Evolutionary conservation across 257 asterid genomes (phyloP).

Genomic region (Nicotiana tabacum): DNA sequence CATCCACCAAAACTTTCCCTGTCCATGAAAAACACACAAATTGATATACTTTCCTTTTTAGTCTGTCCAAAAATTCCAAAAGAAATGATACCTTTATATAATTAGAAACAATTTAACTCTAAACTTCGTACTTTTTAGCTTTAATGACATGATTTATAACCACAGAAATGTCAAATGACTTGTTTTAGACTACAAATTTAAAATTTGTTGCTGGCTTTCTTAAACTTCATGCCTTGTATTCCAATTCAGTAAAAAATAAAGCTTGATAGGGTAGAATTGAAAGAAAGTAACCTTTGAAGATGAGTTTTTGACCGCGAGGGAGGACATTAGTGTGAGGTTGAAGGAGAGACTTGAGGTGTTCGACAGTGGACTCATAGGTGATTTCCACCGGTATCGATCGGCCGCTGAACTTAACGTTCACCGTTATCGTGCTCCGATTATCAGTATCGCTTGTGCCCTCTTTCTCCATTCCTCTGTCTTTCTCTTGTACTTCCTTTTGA

Average conservation of each 20-base stretch:
- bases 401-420: conserved; percentile 61
- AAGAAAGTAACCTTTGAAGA: conserved; percentile 49
- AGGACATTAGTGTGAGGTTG: conserved; percentile 81
- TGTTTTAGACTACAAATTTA: no score
- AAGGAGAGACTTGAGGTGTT: conserved; percentile 57
- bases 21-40: background rate
- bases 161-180: no score
- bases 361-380: conserved; percentile 40
- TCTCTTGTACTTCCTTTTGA: background rate
- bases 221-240: background rate
- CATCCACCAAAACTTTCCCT: conserved; percentile 71
- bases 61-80: no score
- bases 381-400: conserved; percentile 55
- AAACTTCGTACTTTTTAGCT: no score
- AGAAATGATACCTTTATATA: no score
- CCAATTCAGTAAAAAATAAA: background rate
- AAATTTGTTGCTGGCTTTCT: no score
- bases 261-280: background rate
- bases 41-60: background rate
- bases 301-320: conserved; percentile 89
- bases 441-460: conserved; percentile 13
- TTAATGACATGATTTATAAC: no score
- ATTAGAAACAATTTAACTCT: no score
- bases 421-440: conserved; percentile 19
- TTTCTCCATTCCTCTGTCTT: background rate